These are phyloP conservation scores for Candida germanica DNA, from an alignment of 805 yeast species.

Conservation along the genomic window DNA sequence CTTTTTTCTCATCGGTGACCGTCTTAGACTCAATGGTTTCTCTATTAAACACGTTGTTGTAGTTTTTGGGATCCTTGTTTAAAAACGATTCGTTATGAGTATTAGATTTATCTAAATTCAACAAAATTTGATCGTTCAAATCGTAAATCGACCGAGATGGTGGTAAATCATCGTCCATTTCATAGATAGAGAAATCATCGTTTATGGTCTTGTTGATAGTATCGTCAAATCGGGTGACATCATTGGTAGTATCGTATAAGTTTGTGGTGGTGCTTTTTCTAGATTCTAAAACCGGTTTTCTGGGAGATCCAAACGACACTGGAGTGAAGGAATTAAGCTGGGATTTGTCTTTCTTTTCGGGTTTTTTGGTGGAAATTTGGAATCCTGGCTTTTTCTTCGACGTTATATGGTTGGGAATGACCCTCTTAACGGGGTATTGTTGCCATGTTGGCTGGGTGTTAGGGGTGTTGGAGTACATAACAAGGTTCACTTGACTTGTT, in stretches of 20 bases:
- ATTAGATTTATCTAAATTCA: constrained; percentile 31
- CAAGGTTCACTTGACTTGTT: too few relatives aligned
- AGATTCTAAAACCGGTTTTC: constrained; percentile 20
- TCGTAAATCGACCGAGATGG: constrained; percentile 52
- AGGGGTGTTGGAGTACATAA: too few relatives aligned
- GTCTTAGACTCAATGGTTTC: constrained; percentile 13
- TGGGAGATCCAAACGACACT: constrained; percentile 32
- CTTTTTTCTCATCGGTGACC: constrained; percentile 4
- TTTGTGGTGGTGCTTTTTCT: constrained; percentile 15
- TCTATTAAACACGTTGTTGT: constrained; percentile 44
- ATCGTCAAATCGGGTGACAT: constrained; percentile 22
- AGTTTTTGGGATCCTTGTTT: constrained; percentile 45
- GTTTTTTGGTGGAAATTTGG: constrained; percentile 26
- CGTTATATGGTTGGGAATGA: constrained; percentile 41
- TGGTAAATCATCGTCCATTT: constrained; percentile 41
- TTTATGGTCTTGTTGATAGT: constrained; percentile 27
- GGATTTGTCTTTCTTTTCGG: constrained; percentile 12
- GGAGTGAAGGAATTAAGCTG: constrained; percentile 26
- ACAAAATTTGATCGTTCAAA: constrained; percentile 41
- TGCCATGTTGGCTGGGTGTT: constrained; percentile 33
- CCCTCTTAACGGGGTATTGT: constrained; percentile 30
- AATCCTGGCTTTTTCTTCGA: constrained; percentile 40
- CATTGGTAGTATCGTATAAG: constrained; percentile 20
- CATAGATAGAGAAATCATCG: constrained; percentile 27
- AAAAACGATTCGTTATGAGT: constrained; percentile 40